Evolutionary conservation across 2,329 filamentous ascomycete genomes (phyloP), one percentile per base, ranked within the genome.

Genomic region (Alternaria postmessia): DNA sequence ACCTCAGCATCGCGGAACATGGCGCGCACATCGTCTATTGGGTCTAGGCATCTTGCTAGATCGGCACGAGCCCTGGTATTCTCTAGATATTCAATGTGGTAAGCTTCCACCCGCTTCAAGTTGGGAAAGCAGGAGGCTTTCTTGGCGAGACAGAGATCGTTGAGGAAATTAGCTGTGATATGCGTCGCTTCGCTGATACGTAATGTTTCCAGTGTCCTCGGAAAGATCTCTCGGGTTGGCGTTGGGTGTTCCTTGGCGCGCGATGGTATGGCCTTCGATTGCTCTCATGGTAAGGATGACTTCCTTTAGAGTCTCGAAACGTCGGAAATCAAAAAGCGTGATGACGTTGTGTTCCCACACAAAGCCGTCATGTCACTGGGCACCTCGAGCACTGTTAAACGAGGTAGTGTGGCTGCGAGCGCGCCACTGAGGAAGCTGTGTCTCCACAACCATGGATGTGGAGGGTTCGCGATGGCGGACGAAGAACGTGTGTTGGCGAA

Each of bases 261-360:
- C 20, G 6, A 39, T 28, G n/a, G 14, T 39, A 51, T 36, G 24
- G n/a, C 12, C 42, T 46, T 55, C 32, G 9, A 69, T 51, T 7
- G 58, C 60, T 9, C 22, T 47, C 64, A 68, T 69, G 2, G 64
- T 59, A 4, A 69, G 26, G 18, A 60, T 62, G 3, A 70, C 12
- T 16, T 65, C 42, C 18, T 22, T 62, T 36, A 67, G 46, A 3
- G 28, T 47, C 11, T n/a, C n/a, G 24, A 70, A 65, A n/a, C 16
- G 4, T 2, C 51, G 54, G 12, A 67, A 61, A 9, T 64, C 56
- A 24, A 63, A 68, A 7, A 62, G 24, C 0, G 51, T 44, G 2
- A 6, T 28, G 1, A 41, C 12, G 4, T 20, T 32, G 0, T 16
- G 6, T 11, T 9, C 11, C 26, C 60, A 57, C 14, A 11, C 28